These are phyloP conservation scores for Clonostachys sp. DNA, from an alignment of 2,329 filamentous ascomycete genomes.

Conservation along the genomic window DNA sequence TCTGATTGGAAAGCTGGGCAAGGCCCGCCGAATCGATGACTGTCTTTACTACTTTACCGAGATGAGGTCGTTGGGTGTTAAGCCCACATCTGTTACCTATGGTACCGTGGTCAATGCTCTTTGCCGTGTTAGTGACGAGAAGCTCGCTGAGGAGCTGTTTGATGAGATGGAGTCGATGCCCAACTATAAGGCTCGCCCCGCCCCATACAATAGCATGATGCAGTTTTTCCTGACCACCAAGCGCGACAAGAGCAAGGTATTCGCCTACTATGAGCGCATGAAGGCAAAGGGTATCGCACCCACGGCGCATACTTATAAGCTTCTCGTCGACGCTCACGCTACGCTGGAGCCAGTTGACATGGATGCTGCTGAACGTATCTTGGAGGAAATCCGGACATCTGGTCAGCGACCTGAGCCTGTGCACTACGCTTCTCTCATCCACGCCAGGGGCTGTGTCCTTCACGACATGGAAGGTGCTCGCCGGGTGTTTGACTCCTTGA, in stretches of 20 bases:
- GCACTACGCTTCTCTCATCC: constrained; percentile 92
- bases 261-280: constrained; percentile 96
- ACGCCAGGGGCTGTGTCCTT: constrained; percentile 89
- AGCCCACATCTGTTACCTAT: constrained; percentile 95
- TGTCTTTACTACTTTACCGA: constrained; percentile 97
- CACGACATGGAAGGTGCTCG: constrained; percentile 86
- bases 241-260: constrained; percentile 89
- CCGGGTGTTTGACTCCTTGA: constrained; percentile 75
- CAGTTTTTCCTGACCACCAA: constrained; percentile 98
- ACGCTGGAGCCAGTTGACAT: constrained; percentile 90
- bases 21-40: constrained; percentile 95
- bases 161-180: constrained; percentile 99
- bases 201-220: constrained; percentile 99
- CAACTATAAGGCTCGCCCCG: constrained; percentile 96
- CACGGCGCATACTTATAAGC: constrained; percentile 95
- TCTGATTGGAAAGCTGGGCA: constrained; percentile 95
- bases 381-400: constrained; percentile 70
- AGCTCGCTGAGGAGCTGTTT: constrained; percentile 95
- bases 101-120: constrained; percentile 97
- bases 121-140: constrained; percentile 95
- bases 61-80: constrained; percentile 90
- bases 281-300: constrained; percentile 79
- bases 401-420: constrained; percentile 83
- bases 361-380: constrained; percentile 76
- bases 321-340: constrained; percentile 91